Conservation (phyloP, 2,329 filamentous ascomycete species). For the Lachnellula suecica region DNA sequence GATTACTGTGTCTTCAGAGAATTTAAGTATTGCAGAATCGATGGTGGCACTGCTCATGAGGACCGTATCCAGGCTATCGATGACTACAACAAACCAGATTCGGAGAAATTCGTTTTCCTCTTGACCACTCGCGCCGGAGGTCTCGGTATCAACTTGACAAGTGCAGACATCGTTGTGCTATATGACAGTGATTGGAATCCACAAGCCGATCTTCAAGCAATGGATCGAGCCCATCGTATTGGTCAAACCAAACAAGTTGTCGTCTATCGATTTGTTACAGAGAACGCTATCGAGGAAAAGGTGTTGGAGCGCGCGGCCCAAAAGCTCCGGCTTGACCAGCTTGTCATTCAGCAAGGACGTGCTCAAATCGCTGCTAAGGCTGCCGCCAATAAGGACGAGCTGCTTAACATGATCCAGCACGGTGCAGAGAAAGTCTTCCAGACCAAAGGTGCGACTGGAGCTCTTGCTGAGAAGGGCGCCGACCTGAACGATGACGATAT, state of each 20-base stretch:
- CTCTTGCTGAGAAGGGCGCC: constrained; percentile 55
- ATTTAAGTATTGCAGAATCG: constrained; percentile 95
- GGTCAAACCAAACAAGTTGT: constrained; percentile 97
- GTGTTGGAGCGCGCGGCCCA: constrained; percentile 95
- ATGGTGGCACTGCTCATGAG: constrained; percentile 94
- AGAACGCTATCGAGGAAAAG: constrained; percentile 98
- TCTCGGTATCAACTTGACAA: constrained; percentile 93
- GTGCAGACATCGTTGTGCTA: constrained; percentile 90
- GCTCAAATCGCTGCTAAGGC: constrained; percentile 88
- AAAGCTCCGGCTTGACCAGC: constrained; percentile 91
- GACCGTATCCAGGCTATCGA: constrained; percentile 97
- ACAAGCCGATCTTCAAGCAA: constrained; percentile 95
- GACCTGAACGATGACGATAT: constrained; percentile 86
- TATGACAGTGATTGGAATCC: constrained; percentile 99
- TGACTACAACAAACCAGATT: constrained; percentile 94
- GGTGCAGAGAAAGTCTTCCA: constrained; percentile 94
- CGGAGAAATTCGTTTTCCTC: constrained; percentile 95
- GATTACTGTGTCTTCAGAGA: constrained; percentile 97
- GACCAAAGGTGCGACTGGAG: constrained; percentile 63
- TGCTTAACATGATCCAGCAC: constrained; percentile 97
- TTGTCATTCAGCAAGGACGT: constrained; percentile 97
- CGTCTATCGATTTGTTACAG: constrained; percentile 95
- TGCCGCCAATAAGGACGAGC: constrained; percentile 91
- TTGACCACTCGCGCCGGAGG: constrained; percentile 94
- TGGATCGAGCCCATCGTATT: constrained; percentile 98